Base-by-base conservation (phyloP, 495 filamentous ascomycete species). In the Talaromyces borbonicus region DNA sequence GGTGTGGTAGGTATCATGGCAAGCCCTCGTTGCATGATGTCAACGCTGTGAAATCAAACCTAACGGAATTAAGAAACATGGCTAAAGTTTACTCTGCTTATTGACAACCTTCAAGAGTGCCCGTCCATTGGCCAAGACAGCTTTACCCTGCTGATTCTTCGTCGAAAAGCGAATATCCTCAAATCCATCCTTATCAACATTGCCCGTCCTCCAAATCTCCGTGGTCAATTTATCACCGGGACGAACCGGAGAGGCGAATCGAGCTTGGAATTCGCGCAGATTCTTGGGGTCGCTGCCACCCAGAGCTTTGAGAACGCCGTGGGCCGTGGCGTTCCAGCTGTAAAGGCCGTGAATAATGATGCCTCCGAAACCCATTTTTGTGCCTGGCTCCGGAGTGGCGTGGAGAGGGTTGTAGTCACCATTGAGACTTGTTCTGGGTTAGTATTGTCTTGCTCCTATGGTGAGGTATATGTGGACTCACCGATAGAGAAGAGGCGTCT, bases 401-500 rank as follows among this genome's bases (percentile, higher is more conserved):
- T 94, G 87, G 36, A 94, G 79, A 19, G 87, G 88, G 68, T 93
- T 93, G 61, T 93, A 94, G 62, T 93, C 88, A 54, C 87, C 88
- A 51, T 95, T 92, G 26, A 94, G 73, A 36, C 81, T 68, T 2
- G 18, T n/a, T 25, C n/a, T 43, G 24, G 4, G 19, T 7, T 11
- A 41, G 38, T 18, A 20, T 1, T 6, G 12, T n/a, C 16, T 15
- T 2, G 4, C 26, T 41, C 8, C 2, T 29, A 29, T 16, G 22
- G 12, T 42, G 8, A 4, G 16, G 9, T 30, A 8, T 22, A 19
- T 11, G 29, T 8, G 39, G 0, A 47, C 57, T 48, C 60, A 75
- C 56, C 83, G 75, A 60, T 88, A 90, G 23, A 93, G 68, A 41
- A 85, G 74, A 11, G 88, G 79, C 1, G 84, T 80, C 61, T 90